Percentiles rank a stretch among this genome's conserved stretches.
Evolutionary conservation across 2,329 filamentous ascomycete genomes (phyloP).

Genomic region (Lasiodiplodia citricola): DNA sequence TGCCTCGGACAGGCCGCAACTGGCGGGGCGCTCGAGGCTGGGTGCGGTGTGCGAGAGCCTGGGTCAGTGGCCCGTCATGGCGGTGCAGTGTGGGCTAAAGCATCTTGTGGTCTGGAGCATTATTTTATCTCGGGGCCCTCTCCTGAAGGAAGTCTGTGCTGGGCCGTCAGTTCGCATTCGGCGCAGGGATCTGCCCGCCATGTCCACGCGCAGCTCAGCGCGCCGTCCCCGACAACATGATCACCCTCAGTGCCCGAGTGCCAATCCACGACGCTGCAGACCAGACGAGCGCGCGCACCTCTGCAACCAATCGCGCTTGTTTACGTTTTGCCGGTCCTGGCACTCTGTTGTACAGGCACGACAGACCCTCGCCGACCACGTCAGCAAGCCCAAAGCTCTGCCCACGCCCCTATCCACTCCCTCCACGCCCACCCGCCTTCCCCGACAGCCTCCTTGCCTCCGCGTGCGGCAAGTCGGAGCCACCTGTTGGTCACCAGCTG

Average conservation of each 20-base stretch:
- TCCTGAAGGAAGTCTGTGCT: conserved; percentile 27
- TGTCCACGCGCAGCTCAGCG: not conserved
- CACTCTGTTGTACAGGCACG: conserved; percentile 7
- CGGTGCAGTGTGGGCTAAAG: conserved; percentile 2
- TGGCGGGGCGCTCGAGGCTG: not conserved
- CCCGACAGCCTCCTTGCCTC: conserved; percentile 7
- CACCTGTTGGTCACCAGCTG: conserved; percentile 6
- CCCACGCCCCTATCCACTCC: not conserved
- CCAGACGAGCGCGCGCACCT: not conserved
- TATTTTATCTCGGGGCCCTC: conserved; percentile 23
- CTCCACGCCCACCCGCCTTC: not conserved
- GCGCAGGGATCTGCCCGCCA: conserved; percentile 21
- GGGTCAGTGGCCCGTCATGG: conserved; percentile 24
- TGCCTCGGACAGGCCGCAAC: not conserved
- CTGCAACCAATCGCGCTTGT: conserved; percentile 10
- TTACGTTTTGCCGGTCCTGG: conserved; percentile 17
- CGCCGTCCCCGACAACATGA: not conserved
- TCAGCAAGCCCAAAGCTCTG: not conserved
- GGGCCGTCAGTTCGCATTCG: conserved; percentile 15
- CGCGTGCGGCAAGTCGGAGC: conserved; percentile 20
- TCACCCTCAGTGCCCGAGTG: not conserved
- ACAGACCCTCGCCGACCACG: conserved; percentile 8
- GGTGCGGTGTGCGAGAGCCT: not conserved
- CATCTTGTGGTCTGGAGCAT: conserved; percentile 25
- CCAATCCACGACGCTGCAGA: not conserved